Evolutionary conservation across 2,329 filamentous ascomycete genomes (phyloP), one percentile per base, ranked within the genome.

Genomic region (Didymella keratinophila): DNA sequence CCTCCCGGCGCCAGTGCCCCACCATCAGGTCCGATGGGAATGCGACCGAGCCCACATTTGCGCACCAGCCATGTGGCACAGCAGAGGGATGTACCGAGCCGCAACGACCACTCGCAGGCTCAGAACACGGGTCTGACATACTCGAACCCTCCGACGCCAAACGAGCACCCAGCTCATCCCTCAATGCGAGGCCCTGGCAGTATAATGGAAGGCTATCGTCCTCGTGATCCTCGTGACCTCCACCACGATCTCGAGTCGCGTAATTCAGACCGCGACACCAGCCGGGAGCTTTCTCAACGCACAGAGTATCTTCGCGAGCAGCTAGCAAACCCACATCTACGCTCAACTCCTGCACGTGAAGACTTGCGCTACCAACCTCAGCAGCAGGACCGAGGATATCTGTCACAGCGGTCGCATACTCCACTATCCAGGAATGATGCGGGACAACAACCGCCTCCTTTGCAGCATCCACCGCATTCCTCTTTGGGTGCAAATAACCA

Each of bases 11-110:
- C 56, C 39, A 59, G 61, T 34, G 64, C 64, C 20, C 71, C 72
- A 48, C 56, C 69, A n/a, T 56, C 70, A 23, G 74, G 67, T 12
- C 68, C 74, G 27, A 68, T 71, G 58, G 75, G 73, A 14, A 76
- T 76, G 74, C 72, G 74, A 25, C 73, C 74, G 14, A 76, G 73
- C 37, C 73, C 73, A 10, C 75, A 72, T 56, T 60, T 72, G n/a
- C 71, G 69, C 34, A 70, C 70, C 16, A 71, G 60, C 37, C 72
- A 73, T 52, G 34, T 69, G 21, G 65, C 59, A n/a, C 69, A 70
- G 50, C 68, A 68, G 32, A 67, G 73, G 55, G 72, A 75, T 3
- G 39, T 66, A 14, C 58, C 72, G 25, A 60, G 63, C 44, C 66
- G 73, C 18, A 76, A 75, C 25, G 74, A 77, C 36, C 74, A 73